Percentiles rank a stretch among this genome's conserved stretches.
phyloP scores from a whole-genome alignment of 2,329 filamentous ascomycete genomes.

The Exophiala alcalophila region DNA sequence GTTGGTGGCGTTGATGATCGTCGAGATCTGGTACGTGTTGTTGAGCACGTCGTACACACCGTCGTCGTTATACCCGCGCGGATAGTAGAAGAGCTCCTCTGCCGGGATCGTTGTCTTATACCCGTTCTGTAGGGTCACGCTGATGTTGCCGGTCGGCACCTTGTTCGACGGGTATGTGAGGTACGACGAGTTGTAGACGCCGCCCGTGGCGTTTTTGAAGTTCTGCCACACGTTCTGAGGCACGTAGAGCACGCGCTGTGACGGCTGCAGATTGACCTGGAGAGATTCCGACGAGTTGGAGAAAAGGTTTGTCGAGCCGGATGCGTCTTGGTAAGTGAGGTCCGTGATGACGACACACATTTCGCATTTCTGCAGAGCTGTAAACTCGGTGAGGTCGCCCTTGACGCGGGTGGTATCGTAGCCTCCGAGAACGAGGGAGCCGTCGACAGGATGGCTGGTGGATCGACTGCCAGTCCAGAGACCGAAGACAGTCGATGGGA shows the following conservation, averaged over 20 bases:
- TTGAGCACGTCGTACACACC: conserved; percentile 21
- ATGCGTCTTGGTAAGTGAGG: conserved; percentile 17
- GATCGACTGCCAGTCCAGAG: conserved; percentile 28
- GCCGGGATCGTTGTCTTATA: conserved; percentile 27
- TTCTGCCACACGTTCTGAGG: conserved; percentile 26
- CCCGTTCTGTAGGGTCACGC: conserved; percentile 24
- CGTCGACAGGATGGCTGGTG: conserved; percentile 19
- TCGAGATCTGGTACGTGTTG: conserved; percentile 20
- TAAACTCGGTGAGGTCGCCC: conserved; percentile 20
- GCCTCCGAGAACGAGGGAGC: conserved; percentile 27
- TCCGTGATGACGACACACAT: conserved; percentile 23
- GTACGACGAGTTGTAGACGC: conserved; percentile 16
- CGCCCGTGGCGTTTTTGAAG: conserved; percentile 18
- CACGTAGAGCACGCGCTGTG: conserved; percentile 18
- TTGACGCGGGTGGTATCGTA: conserved; percentile 26
- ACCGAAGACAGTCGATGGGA: conserved; percentile 25
- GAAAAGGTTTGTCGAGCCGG: conserved; percentile 19
- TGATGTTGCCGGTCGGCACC: conserved; percentile 24
- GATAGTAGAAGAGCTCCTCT: conserved; percentile 26
- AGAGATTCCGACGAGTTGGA: conserved; percentile 22
- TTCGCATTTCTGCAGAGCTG: conserved; percentile 19
- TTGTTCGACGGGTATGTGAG: conserved; percentile 13
- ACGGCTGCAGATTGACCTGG: conserved; percentile 23
- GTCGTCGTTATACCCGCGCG: conserved; percentile 23
- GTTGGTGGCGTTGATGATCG: conserved; percentile 17